Evolutionary conservation across 495 filamentous ascomycete genomes (phyloP).

Genomic region (Bryoglossum gracile): DNA sequence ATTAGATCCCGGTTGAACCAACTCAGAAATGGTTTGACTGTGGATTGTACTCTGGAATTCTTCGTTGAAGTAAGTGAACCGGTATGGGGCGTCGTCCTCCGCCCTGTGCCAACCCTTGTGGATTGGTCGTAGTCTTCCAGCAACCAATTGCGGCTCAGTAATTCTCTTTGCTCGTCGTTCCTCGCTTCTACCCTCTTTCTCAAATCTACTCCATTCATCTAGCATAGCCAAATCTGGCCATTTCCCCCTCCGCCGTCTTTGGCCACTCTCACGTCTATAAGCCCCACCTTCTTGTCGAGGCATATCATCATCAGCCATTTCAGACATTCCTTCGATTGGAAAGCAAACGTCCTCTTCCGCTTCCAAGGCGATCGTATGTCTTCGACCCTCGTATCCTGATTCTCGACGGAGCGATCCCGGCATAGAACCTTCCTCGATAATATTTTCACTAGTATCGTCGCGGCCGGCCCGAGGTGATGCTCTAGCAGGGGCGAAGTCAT

Average conservation of each 20-base stretch:
- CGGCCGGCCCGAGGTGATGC: slow-evolving; percentile 39
- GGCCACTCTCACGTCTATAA: slow-evolving; percentile 30
- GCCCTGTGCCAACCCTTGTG: slow-evolving; percentile 79
- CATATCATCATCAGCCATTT: slow-evolving; percentile 71
- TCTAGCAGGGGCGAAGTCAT: slow-evolving; percentile 40
- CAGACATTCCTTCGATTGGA: slow-evolving; percentile 68
- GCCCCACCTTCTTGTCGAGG: slow-evolving; percentile 24
- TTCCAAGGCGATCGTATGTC: slow-evolving; percentile 40
- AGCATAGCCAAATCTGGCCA: slow-evolving; percentile 61
- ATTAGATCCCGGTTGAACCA: slow-evolving; percentile 73
- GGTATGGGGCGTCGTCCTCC: slow-evolving; percentile 85
- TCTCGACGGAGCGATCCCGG: slow-evolving; percentile 22
- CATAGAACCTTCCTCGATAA: slow-evolving; percentile 37
- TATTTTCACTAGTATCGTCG: slow-evolving; percentile 29
- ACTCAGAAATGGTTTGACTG: slow-evolving; percentile 86
- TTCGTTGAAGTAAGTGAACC: slow-evolving; percentile 98
- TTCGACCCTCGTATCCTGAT: slow-evolving; percentile 33
- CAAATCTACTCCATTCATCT: slow-evolving; percentile 84
- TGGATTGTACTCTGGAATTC: slow-evolving; percentile 92
- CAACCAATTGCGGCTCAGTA: slow-evolving; percentile 85
- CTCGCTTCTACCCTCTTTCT: slow-evolving; percentile 85
- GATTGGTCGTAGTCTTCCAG: slow-evolving; percentile 72
- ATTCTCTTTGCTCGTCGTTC: slow-evolving; percentile 86
- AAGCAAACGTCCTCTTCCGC: slow-evolving; percentile 93
- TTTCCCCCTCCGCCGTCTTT: slow-evolving; percentile 47